Percentiles rank a stretch among this genome's conserved stretches.
These are phyloP conservation scores for Coprinopsis strossmayeri DNA, from an alignment of 768 basidiomycete species.

Conservation along the genomic window DNA sequence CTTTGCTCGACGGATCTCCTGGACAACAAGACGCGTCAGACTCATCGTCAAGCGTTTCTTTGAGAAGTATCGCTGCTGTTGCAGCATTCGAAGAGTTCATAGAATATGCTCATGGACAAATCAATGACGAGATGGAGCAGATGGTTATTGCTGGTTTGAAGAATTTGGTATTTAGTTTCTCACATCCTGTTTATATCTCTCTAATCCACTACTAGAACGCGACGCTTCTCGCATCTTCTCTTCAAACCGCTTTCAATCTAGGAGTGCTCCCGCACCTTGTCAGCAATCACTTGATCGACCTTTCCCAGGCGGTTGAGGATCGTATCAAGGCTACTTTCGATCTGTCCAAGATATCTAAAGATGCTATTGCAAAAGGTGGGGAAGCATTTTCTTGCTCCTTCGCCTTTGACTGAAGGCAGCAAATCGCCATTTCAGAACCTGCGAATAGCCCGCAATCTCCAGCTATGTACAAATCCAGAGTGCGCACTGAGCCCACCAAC, in stretches of 20 bases:
- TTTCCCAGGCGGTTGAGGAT: conserved; percentile 78
- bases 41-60: conserved; percentile 32
- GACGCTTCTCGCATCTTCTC: conserved; percentile 82
- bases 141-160: conserved; percentile 81
- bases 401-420: neutral
- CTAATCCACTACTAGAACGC: conserved; percentile 57
- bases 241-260: conserved; percentile 95
- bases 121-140: conserved; percentile 84
- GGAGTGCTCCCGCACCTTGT: conserved; percentile 80
- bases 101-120: conserved; percentile 58
- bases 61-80: conserved; percentile 72
- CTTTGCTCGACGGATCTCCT: conserved; percentile 40
- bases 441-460: conserved; percentile 20
- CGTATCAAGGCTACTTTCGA: conserved; percentile 84
- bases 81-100: conserved; percentile 65
- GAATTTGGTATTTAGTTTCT: conserved; percentile 45
- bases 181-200: neutral
- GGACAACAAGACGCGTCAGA: conserved; percentile 15
- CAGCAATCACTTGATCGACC: conserved; percentile 66
- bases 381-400: conserved; percentile 4
- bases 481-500: conserved; percentile 87
- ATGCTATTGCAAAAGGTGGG: conserved; percentile 73
- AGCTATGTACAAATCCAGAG: conserved; percentile 73
- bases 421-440: conserved; percentile 13
- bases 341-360: conserved; percentile 78